Conservation (phyloP, 2,329 filamentous ascomycete species). For the Nigrospora sphaerica region DNA sequence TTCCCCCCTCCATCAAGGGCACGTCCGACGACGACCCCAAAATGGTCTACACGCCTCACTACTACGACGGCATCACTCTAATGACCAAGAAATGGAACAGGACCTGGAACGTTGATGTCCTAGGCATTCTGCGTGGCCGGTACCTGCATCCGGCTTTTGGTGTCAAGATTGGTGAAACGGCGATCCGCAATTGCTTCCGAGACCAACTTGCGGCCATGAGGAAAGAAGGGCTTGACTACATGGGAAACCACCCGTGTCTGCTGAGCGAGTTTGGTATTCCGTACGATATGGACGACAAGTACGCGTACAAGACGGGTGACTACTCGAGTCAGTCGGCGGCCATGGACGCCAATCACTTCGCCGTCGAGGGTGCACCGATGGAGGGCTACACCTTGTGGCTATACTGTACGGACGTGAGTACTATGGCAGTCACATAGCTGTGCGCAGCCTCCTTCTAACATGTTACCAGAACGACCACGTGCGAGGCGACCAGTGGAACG, state of each 20-base stretch:
- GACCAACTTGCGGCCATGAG: conserved; percentile 80
- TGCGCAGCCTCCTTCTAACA: neutral
- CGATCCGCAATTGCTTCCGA: conserved; percentile 86
- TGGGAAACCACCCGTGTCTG: conserved; percentile 82
- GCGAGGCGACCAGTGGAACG: conserved; percentile 94
- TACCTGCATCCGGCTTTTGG: conserved; percentile 88
- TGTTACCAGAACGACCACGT: conserved; percentile 67
- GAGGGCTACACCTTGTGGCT: conserved; percentile 89
- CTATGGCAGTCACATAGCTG: neutral
- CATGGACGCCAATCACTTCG: conserved; percentile 94
- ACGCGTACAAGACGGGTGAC: conserved; percentile 92
- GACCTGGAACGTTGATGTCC: conserved; percentile 92
- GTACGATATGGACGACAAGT: conserved; percentile 96
- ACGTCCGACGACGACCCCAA: conserved; percentile 82
- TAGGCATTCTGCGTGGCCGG: conserved; percentile 81
- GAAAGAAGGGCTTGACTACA: conserved; percentile 80
- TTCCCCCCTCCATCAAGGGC: conserved; percentile 81
- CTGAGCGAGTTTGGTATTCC: conserved; percentile 96
- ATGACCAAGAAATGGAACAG: conserved; percentile 99
- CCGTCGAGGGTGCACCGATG: conserved; percentile 72
- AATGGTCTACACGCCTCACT: conserved; percentile 91
- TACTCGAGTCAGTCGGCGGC: conserved; percentile 88
- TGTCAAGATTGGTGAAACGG: conserved; percentile 85
- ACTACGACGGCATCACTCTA: conserved; percentile 92
- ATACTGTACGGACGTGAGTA: conserved; percentile 63